Base-by-base conservation (phyloP, 495 filamentous ascomycete genomes). In the Mytilinidion resinicola region DNA sequence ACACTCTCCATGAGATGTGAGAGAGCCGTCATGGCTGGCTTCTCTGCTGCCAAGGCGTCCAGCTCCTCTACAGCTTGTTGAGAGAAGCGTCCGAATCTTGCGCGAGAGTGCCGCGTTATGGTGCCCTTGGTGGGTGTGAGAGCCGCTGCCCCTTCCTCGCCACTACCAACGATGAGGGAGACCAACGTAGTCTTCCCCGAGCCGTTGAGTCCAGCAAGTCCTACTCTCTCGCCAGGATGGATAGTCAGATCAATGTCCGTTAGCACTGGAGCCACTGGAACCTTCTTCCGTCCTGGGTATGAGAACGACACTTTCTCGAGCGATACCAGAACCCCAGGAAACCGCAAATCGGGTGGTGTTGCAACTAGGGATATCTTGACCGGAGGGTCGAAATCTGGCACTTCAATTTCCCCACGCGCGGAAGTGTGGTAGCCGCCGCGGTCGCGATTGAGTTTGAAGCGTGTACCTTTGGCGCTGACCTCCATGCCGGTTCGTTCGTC, bases 361-460 rank as follows among this genome's bases (percentile, higher is more conserved):
- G 84, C 83, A 0, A 89, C 66, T 30, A 72, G 59, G 10, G 51
- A 37, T 47, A 92, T 80, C 14, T 64, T 69, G 0, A 83, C 77
- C 0, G 76, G 76, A 37, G 72, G 77, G 56, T 90, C 87, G 34
- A 89, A 87, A 10, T 70, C 70, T 2, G 85, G 83, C 8, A 90
- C 75, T 35, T 88, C 87, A 58, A 95, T 89, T 19, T 81, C 87
- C 5, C 72, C 80, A 15, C 88, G 76, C 14, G 65, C 64, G 3
- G 72, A 77, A 1, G 69, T 20, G 65, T 87, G 80, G 42, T 69
- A 90, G 0, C 88, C 89, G 0, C 60, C 69, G 0, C 85, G 67
- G 69, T 91, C 88, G 8, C 88, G 74, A 66, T 87, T 90, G 9
- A 92, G 76, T 70, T 91, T 91, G 75, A 92, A 91, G 19, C 85